Evolutionary conservation across 805 yeast genomes (phyloP), one percentile per base, ranked within the genome.

Genomic region (Starmerella scarabaei): DNA sequence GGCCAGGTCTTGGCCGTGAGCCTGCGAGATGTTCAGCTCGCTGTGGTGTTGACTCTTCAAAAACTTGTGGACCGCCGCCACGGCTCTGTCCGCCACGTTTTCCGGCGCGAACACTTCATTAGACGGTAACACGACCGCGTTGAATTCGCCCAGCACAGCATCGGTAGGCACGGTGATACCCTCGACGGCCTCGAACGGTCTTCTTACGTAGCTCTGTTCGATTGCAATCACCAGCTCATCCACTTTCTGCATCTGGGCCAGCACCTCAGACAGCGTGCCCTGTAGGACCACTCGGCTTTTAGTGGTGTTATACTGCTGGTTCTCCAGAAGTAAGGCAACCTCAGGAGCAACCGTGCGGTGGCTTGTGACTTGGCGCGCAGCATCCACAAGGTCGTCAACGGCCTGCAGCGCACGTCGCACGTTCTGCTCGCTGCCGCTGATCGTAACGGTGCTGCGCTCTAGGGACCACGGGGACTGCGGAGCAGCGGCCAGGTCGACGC

Each of bases 11-110:
- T 80, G 82, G 53, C 84, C 81, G 58, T 91, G 96, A 23, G 97
- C 94, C 60, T 73, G 78, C 9, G 93, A 75, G 59, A 91, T 77
- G 53, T 85, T 94, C 54, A 91, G 67, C 27, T 74, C 62, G 48
- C 77, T 84, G 30, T 77, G 72, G 41, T 68, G 64, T 55, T 68
- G 74, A 40, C 72, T 67, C 35, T 75, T 65, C 26, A 91, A 72
- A 31, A 73, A 65, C 36, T 67, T 57, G 58, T 76, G 71, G 14
- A 88, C 82, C 43, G 61, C 63, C 21, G 65, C 66, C 45, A 78
- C 65, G 16, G 96, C 96, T 15, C 64, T 62, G 11, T 67, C 53
- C 37, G 86, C 69, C 40, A 72, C 67, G 12, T 58, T 54, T 14
- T 60, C 50, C n/a, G 68, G 64, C 39, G 75, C 76, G 51, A 91